Percentiles rank a stretch among this genome's conserved stretches.
phyloP scores from a whole-genome alignment of 2,329 filamentous ascomycete species.

The Pyrenophora graminea region DNA sequence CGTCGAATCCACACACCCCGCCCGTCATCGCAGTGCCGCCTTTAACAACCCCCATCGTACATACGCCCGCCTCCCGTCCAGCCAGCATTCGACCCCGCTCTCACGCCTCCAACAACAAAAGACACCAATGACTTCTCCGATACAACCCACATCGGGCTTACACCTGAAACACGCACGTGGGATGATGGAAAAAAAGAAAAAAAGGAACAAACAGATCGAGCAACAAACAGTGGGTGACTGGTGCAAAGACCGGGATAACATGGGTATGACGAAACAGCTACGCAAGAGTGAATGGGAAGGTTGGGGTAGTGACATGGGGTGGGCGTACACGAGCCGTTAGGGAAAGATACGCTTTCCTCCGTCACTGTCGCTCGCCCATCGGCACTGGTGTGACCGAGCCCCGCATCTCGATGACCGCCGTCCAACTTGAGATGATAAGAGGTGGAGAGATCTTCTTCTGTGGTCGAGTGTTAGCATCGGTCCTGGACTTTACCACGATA shows the following conservation, averaged over 20 bases:
- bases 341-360: too few species aligned
- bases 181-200: slow-evolving; percentile 15
- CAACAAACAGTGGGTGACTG: too few species aligned
- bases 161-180: slow-evolving; percentile 32
- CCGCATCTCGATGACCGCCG: background rate
- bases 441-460: background rate
- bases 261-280: slow-evolving; percentile 10
- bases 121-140: slow-evolving; percentile 27
- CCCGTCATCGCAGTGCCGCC: slow-evolving; percentile 19
- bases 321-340: slow-evolving; percentile 9
- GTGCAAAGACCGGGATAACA: background rate
- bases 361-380: slow-evolving; percentile 2
- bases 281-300: background rate
- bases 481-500: too few species aligned
- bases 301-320: background rate
- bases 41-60: background rate
- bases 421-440: too few species aligned
- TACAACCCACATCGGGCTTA: slow-evolving; percentile 18
- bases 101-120: slow-evolving; percentile 17
- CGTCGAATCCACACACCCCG: slow-evolving; percentile 16
- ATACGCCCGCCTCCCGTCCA: slow-evolving; percentile 4
- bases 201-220: background rate
- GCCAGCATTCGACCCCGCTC: slow-evolving; percentile 26
- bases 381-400: background rate
- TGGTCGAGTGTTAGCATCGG: too few species aligned